These are phyloP conservation scores for Dryas integrifolia DNA, from an alignment of 331 rosid genomes.

Conservation along the genomic window DNA sequence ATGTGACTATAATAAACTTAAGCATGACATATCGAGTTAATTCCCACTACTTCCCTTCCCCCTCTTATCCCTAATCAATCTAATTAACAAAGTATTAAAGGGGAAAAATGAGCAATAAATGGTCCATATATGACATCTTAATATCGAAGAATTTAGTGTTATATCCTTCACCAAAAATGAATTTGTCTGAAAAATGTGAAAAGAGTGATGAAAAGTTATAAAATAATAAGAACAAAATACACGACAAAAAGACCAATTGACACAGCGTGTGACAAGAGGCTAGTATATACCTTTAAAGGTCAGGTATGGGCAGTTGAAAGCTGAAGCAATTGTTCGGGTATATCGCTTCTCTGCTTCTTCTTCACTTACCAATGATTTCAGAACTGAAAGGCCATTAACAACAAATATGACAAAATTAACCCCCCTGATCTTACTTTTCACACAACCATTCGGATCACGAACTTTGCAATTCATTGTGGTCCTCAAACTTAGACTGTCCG, in stretches of 20 bases:
- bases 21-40: not conserved
- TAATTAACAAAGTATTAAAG: not conserved
- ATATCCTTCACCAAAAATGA: no score
- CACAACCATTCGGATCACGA: constrained; percentile 23
- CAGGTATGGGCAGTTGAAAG: constrained; percentile 60
- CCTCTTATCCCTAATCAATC: not conserved
- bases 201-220: no score
- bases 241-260: no score
- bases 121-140: constrained; percentile 1
- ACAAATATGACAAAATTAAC: constrained; percentile 73
- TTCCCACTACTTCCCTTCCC: not conserved
- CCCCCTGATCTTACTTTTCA: constrained; percentile 41
- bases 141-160: no score
- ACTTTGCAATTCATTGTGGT: constrained; percentile 46
- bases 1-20: not conserved
- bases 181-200: no score
- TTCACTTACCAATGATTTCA: constrained; percentile 47
- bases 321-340: constrained; percentile 39
- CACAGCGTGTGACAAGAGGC: no score
- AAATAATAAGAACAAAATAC: no score
- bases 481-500: constrained; percentile 48
- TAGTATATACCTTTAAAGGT: constrained; percentile 61
- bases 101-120: constrained; percentile 4
- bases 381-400: constrained; percentile 58
- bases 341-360: constrained; percentile 38